These are phyloP conservation scores for Cyclostephanos invisitatus DNA, from an alignment of 108 stramenopile genomes.

Conservation along the genomic window DNA sequence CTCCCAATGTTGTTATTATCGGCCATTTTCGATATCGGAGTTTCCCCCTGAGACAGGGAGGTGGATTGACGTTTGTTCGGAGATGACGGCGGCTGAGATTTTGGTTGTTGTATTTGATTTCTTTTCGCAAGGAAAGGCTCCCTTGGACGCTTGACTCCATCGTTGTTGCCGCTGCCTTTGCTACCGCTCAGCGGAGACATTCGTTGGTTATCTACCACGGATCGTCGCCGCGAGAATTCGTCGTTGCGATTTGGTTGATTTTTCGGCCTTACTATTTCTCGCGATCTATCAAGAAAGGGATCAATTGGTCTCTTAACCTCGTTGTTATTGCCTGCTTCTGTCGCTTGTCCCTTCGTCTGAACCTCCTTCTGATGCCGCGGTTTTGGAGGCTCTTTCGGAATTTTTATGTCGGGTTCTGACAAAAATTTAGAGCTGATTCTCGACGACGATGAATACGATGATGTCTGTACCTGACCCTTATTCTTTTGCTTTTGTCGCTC, in stretches of 20 bases:
- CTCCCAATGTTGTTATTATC: constrained; percentile 1
- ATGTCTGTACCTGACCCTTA: not conserved
- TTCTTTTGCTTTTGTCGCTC: constrained; percentile 4
- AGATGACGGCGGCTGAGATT: not conserved
- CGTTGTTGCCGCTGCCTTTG: not conserved
- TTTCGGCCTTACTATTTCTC: not conserved
- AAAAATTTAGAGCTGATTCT: not conserved
- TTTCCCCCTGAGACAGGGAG: not conserved
- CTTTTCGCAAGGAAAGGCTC: not conserved
- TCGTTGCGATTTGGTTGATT: not conserved
- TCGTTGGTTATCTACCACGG: not conserved
- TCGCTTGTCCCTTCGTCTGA: not conserved
- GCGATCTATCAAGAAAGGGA: not conserved
- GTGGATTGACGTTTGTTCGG: not conserved
- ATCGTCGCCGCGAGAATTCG: not conserved
- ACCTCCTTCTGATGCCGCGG: not conserved
- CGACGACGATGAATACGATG: not conserved
- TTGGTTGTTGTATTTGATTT: not conserved
- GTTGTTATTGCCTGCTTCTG: not conserved
- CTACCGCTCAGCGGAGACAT: not conserved
- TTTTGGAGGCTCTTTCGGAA: not conserved
- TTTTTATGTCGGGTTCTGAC: not conserved
- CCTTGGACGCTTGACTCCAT: not conserved
- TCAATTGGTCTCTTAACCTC: not conserved
- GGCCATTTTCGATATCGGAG: not conserved